Evolutionary conservation across 2,329 filamentous ascomycete species (phyloP).

Genomic region (Aspergillus ibericus): DNA sequence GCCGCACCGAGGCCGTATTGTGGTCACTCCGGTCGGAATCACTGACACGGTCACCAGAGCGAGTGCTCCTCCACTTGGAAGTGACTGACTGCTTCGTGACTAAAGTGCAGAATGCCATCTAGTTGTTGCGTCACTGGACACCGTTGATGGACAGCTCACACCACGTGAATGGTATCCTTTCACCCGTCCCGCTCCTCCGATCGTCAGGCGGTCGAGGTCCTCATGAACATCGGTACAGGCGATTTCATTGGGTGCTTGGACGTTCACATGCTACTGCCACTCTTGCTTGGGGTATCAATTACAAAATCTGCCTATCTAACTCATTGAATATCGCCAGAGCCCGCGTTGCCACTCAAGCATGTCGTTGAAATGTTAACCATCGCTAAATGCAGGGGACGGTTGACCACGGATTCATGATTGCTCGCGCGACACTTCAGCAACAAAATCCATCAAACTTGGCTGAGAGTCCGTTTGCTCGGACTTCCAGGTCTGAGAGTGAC

Average conservation of each 20-base stretch:
- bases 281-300: background rate
- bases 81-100: background rate
- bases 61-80: background rate
- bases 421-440: constrained; percentile 19
- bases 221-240: too few relatives aligned
- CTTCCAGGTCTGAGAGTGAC: constrained; percentile 26
- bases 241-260: background rate
- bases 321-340: background rate
- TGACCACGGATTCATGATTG: background rate
- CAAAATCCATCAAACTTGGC: constrained; percentile 29
- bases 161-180: background rate
- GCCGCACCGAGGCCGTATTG: background rate
- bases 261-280: background rate
- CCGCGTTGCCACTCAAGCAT: too few relatives aligned
- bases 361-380: too few relatives aligned
- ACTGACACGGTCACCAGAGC: background rate
- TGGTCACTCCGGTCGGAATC: background rate
- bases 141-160: background rate
- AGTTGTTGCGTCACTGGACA: background rate
- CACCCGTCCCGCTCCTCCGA: background rate
- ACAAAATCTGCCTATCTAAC: background rate
- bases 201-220: background rate
- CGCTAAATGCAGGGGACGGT: too few relatives aligned
- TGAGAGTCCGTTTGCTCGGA: constrained; percentile 5
- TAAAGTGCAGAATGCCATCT: background rate